Conservation (phyloP, 202 grass and related monocot species). For the Dendrocalamus latiflorus region DNA sequence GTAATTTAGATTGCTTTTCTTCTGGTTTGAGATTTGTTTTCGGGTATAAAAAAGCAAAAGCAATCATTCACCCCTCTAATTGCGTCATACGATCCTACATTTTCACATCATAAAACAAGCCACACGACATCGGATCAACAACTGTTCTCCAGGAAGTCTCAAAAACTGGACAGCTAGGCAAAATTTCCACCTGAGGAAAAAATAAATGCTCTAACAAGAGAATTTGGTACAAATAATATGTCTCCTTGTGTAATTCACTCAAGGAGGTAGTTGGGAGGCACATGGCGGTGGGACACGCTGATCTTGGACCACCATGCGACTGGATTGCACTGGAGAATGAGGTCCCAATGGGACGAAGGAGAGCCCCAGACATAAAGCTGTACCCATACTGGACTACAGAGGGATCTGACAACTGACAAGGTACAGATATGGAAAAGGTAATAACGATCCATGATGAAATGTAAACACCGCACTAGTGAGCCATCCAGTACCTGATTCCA, state of each 20-base stretch:
- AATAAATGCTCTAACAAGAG: slow-evolving; percentile 21
- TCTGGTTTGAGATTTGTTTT: too few relatives aligned
- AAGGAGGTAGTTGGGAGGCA: slow-evolving; percentile 38
- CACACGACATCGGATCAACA: not conserved
- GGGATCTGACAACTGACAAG: too few relatives aligned
- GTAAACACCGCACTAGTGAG: not conserved
- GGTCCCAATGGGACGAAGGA: slow-evolving; percentile 15
- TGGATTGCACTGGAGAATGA: slow-evolving; percentile 33
- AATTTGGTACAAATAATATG: slow-evolving; percentile 17
- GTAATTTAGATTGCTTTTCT: too few relatives aligned
- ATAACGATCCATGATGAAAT: slow-evolving; percentile 2
- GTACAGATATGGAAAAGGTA: slow-evolving; percentile 22
- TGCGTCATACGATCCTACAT: too few relatives aligned
- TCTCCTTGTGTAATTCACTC: slow-evolving; percentile 24
- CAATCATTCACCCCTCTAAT: too few relatives aligned
- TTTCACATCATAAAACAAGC: not conserved
- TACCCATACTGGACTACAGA: slow-evolving; percentile 25
- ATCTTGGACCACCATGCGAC: slow-evolving; percentile 23
- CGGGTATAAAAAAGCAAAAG: too few relatives aligned
- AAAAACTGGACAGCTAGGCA: slow-evolving; percentile 18
- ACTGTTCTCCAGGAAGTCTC: not conserved
- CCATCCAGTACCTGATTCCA: slow-evolving; percentile 8
- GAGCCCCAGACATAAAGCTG: slow-evolving; percentile 43
- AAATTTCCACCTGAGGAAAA: not conserved
- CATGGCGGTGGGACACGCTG: slow-evolving; percentile 36